Evolutionary conservation across 208 protist species (phyloP), one percentile per base, ranked within the genome.

Genomic region (Trypanosoma boissoni): DNA sequence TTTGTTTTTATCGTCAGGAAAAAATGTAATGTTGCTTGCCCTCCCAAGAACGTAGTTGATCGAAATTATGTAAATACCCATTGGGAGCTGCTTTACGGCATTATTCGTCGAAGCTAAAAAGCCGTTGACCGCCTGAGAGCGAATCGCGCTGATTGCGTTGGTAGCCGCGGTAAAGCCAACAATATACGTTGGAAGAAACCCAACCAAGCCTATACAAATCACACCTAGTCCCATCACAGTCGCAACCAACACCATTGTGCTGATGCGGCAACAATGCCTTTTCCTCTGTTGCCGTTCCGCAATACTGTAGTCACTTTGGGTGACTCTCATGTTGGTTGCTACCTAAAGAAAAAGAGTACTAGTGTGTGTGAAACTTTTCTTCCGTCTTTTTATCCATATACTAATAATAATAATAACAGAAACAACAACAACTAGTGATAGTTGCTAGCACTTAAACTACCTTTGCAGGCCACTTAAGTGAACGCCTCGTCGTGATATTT

Each of bases 111-210:
- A 71, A 42, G 75, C 64, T 20, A 69, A 59, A n/a, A 80, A 65
- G 21, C 68, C 62, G 31, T 71, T 73, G 56, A 78, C 74, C 3
- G 75, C 67, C 42, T 82, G 72, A n/a, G 58, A 60, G 44, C 77
- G 69, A 23, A 86, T 49, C 56, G 70, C 68, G 16, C 63, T 65
- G 0, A 69, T 86, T 3, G 75, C 78, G 29, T 44, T 52, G 9
- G 53, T 52, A 59, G 80, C 80, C 21, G 64, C 72, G 10, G 41
- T 27, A 51, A 78, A 63, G 55, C 73, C 64, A 24, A 79, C 55
- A 34, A 86, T 71, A 71, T 79, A 86, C 46, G 82, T 76, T 29
- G 79, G 79, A 4, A 82, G 60, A 61, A 86, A 86, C 10, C 72
- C 71, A n/a, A 86, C 39, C 16, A 79, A 37, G 6, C 73, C 79